These are phyloP conservation scores for Coemansia sp. DNA, from an alignment of 192 early-diverging fungal genomes.

Conservation along the genomic window DNA sequence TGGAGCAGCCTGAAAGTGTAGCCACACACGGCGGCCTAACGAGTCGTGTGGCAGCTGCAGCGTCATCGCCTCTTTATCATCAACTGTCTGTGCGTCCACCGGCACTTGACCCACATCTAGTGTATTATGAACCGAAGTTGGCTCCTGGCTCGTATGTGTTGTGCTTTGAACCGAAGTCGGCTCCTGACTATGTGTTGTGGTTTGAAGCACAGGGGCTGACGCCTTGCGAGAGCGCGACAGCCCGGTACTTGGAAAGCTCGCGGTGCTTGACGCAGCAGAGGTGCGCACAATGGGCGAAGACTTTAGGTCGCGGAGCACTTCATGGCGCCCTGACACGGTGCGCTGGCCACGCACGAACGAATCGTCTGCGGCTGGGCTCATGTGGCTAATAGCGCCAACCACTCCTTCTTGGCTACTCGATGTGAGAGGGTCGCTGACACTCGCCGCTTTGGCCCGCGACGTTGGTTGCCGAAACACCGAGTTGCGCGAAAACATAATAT, in stretches of 20 bases:
- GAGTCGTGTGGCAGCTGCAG: constrained; percentile 28
- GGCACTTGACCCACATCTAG: not conserved
- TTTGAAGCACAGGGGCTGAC: not conserved
- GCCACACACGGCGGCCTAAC: constrained; percentile 42
- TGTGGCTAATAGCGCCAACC: constrained; percentile 25
- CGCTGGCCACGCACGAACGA: not conserved
- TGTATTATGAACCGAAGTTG: not conserved
- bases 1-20: constrained; percentile 29
- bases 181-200: not conserved
- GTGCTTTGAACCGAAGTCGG: not conserved
- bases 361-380: constrained; percentile 32
- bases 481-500: constrained; percentile 29
- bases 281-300: not conserved
- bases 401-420: constrained; percentile 7
- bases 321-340: constrained; percentile 22
- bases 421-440: constrained; percentile 29
- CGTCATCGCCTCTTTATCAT: not conserved
- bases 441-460: constrained; percentile 9
- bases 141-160: not conserved
- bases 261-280: not conserved
- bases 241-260: constrained; percentile 45
- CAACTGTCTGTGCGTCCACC: not conserved
- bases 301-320: constrained; percentile 28
- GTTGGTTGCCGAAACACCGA: constrained; percentile 7
- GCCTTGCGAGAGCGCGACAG: constrained; percentile 34